Base-by-base conservation (phyloP, 78 protist species). In the Polysphondylium violaceum region DNA sequence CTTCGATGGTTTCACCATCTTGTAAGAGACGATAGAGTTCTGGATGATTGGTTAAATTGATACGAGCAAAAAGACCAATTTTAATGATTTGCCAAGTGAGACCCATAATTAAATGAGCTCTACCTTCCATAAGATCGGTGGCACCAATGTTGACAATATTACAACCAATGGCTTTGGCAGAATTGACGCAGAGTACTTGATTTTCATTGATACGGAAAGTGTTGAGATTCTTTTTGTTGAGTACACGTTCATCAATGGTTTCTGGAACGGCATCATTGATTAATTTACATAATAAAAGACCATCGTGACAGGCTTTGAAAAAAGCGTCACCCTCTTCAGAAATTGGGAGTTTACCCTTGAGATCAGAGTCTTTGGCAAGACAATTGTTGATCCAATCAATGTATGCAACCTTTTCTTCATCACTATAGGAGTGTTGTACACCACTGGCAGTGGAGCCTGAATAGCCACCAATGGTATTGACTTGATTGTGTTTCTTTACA, bases 61-160 rank as follows among this genome's bases (percentile, higher is more conserved):
- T 94, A 44, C 53, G 7, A 31, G 89, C 35, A 16, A 97, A 68
- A 53, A 98, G 76, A 50, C 96, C 97, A 60, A 96, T 87, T 78
- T 93, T 93, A 59, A 98, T 98, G 74, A 98, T 86, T 90, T 98
- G 99, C 99, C 99, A 98, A 23, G 98, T 55, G 47, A 98, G 78
- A 23, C 99, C 99, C 44, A 97, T 95, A 65, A 98, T 93, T 21
- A 97, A 93, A 83, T 94, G 96, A 3, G 94, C 93, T 27, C 61
- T 69, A 43, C 98, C 98, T 23, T 78, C 95, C 74, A 64, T 83
- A 17, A 95, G 31, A 65, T 87, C 93, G 43, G 56, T 27, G 38
- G 91, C 91, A 71, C 99, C 99, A 76, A 98, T 93, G 89, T 98
- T 98, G 73, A 96, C 95, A 16, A 93, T 65, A 50, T 55, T 41